Evolutionary conservation across 129 eudicot species (phyloP), one percentile per base, ranked within the genome.

Genomic region (Sambucus nigra): DNA sequence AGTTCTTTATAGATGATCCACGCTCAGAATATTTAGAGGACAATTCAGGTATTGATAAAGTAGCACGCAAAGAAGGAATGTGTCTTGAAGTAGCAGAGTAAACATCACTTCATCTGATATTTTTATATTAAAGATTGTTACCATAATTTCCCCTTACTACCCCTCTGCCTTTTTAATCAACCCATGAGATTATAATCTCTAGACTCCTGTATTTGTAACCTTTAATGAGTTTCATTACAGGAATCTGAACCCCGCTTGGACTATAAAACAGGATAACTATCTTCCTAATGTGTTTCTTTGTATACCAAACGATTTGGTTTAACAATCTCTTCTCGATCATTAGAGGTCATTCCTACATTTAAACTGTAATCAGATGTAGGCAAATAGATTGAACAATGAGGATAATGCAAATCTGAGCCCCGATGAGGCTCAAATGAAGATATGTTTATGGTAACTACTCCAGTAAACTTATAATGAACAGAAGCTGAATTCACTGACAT

Each of bases 11-110:
- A 49, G 65, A 53, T 24, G 41, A 40, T 15, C 60, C 58, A 12
- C 50, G 66, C 26, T 28, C 49, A 17, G 73, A 67, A 50, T 32
- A 51, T 67, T 67, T 66, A 35, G 66, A 67, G 27, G 66, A 41
- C 6, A 20, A 27, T 54, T 50, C 59, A 25, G 41, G 38, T 46
- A 53, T 25, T 40, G 54, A 59, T 9, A 66, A 67, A 39, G 52
- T 26, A 9, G 66, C 41, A 24, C 23, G 53, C 20, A 60, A 11
- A 46, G n/a, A 24, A 0, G 65, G 65, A 7, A 53, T n/a, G 24
- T 28, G 58, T 17, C 60, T 61, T 27, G 33, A 27, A 58, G 40
- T 56, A 10, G 71, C 46, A 22, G 71, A 55, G 33, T 51, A 35
- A 29, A 47, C 55, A 38, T 21, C 55, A 28, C 65, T 49, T 61